Base-by-base conservation (phyloP, 805 yeast species). In the Pichia scutulata region DNA sequence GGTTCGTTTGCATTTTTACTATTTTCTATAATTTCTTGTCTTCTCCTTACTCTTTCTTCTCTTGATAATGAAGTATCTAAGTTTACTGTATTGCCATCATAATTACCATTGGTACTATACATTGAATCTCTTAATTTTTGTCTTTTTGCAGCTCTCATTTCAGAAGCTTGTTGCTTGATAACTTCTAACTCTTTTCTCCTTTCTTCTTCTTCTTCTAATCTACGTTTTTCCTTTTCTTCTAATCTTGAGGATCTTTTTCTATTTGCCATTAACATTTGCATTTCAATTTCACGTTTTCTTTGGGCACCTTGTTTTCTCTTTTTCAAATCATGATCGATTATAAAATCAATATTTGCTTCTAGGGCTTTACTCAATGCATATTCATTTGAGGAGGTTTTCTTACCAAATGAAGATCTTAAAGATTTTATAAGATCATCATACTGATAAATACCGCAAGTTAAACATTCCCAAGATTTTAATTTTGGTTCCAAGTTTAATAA, bases 191-290 rank as follows among this genome's bases (percentile, higher is more conserved):
- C 71, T 44, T 72, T 72, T 51, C 71, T 73, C 28, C 69, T 62
- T 45, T 68, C 68, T 47, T 72, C 72, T 21, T 76, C 78, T 54
- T 84, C 88, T 53, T 81, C 85, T 43, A 62, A 69, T 49, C 63
- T 71, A 46, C 68, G 74, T 52, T 66, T 68, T 54, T 78, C 81
- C 59, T 78, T 81, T 19, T 84, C 85, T 56, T 83, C 86, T 42
- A 86, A 65, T 65, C 93, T 74, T 1, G 89, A 79, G 0, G 92
- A 85, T 56, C 88, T 73, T 59, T 86, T 86, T 59, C 93, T 74
- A 50, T 85, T 78, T 4, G 81, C 81, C 60, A 86, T 66, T 49
- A 86, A 63, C 22, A 75, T 76, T 44, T 77, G 78, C 74, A 86
- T 72, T 55, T 84, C 82, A 43, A 77, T 74, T 50, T 82, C 87